Evolutionary conservation across 352 stramenopile species (phyloP).

Genomic region (Phytophthora parvispora): DNA sequence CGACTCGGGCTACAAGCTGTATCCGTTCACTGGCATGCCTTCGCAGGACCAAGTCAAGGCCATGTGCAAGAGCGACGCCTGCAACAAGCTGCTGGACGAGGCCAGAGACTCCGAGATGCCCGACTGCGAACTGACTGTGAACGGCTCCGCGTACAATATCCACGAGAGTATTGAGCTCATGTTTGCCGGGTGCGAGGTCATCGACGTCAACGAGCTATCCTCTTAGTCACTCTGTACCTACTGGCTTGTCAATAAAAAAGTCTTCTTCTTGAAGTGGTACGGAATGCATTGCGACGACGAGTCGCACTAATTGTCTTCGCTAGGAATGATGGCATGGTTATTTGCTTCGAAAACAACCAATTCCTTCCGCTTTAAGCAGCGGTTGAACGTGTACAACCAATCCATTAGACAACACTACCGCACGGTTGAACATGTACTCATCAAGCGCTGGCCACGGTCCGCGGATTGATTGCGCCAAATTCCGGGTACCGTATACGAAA

Average conservation of each 20-base stretch:
- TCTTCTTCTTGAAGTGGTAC: no score
- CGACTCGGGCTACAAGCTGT: slow-evolving; percentile 45
- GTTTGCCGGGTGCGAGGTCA: slow-evolving; percentile 27
- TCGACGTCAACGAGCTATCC: slow-evolving; percentile 29
- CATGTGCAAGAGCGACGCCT: slow-evolving; percentile 43
- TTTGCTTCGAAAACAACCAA: no score
- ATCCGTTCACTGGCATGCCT: slow-evolving; percentile 47
- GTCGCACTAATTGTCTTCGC: no score
- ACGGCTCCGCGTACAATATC: slow-evolving; percentile 43
- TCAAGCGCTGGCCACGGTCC: no score
- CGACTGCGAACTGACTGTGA: slow-evolving; percentile 39
- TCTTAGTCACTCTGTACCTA: slow-evolving; percentile 1
- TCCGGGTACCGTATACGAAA: no score
- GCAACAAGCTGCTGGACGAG: slow-evolving; percentile 35
- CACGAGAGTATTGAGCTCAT: slow-evolving; percentile 43
- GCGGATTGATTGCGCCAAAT: no score
- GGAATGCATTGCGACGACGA: no score
- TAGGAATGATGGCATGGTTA: no score
- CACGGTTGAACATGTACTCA: no score
- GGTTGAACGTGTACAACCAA: no score
- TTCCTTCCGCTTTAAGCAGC: no score
- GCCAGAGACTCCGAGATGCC: slow-evolving; percentile 37
- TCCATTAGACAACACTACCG: no score
- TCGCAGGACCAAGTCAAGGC: slow-evolving; percentile 23
- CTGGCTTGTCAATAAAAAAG: neutral